Conservation (phyloP, 2,329 filamentous ascomycete genomes). For the Fusarium succisae region DNA sequence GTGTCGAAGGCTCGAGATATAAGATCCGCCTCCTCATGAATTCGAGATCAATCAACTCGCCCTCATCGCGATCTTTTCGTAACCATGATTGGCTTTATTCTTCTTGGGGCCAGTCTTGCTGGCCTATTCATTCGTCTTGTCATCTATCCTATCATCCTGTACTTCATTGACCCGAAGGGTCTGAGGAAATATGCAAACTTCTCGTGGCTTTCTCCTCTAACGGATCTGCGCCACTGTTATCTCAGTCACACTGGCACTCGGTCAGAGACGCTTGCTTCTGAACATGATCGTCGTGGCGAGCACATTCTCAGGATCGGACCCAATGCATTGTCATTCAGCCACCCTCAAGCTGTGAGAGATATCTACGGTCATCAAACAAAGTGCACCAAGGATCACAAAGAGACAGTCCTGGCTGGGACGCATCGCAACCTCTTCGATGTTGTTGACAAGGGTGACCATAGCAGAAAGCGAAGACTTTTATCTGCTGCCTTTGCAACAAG, state of each 20-base stretch:
- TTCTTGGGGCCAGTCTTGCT: neutral
- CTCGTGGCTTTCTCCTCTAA: slow-evolving; percentile 31
- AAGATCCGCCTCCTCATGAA: neutral
- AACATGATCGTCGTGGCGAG: slow-evolving; percentile 53
- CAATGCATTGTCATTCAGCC: slow-evolving; percentile 39
- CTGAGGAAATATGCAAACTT: slow-evolving; percentile 34
- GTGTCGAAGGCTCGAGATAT: neutral
- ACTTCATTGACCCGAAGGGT: slow-evolving; percentile 49
- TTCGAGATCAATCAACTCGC: neutral
- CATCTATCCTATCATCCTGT: slow-evolving; percentile 25
- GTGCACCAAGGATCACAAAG: slow-evolving; percentile 60
- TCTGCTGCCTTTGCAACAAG: slow-evolving; percentile 62
- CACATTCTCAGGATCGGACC: slow-evolving; percentile 43
- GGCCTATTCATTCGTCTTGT: slow-evolving; percentile 19
- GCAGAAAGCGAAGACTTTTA: slow-evolving; percentile 59
- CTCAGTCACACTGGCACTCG: slow-evolving; percentile 48
- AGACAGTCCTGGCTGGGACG: slow-evolving; percentile 54
- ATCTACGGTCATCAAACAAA: slow-evolving; percentile 58
- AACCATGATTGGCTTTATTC: slow-evolving; percentile 5
- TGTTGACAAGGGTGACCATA: slow-evolving; percentile 61
- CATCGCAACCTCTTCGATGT: slow-evolving; percentile 64
- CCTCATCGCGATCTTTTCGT: accelerated
- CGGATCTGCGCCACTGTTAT: slow-evolving; percentile 31
- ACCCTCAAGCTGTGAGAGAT: slow-evolving; percentile 40
- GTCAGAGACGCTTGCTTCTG: slow-evolving; percentile 55